Percentiles rank a stretch among this genome's conserved stretches.
These are phyloP conservation scores for Cicer arietinum DNA, from an alignment of 306 rosid species.

Conservation along the genomic window DNA sequence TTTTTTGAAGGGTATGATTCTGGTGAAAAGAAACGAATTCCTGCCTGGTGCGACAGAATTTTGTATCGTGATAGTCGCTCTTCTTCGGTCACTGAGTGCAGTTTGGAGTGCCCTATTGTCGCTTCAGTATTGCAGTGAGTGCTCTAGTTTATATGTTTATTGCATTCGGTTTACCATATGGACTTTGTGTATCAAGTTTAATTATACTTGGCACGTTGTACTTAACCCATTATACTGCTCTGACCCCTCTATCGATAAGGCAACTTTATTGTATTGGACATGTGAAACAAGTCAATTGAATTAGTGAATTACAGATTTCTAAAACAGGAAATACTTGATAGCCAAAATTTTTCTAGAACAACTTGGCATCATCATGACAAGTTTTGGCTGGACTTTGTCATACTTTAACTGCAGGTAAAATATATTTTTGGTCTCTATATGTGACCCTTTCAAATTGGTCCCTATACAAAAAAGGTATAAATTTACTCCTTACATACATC, in stretches of 20 bases:
- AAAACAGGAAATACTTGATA: constrained; percentile 6
- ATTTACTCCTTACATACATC: constrained; percentile 11
- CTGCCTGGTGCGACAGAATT: constrained; percentile 99
- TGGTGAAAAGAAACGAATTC: constrained; percentile 97
- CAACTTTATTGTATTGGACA: constrained; percentile 24
- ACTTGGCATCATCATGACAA: neutral
- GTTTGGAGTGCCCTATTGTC: constrained; percentile 82
- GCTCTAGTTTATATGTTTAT: constrained; percentile 36
- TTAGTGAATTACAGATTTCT: constrained; percentile 17
- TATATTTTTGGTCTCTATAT: neutral
- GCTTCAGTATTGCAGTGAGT: constrained; percentile 75
- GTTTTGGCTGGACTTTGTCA: neutral
- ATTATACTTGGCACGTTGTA: constrained; percentile 26
- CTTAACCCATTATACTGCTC: constrained; percentile 18
- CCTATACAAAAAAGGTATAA: neutral
- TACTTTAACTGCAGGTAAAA: neutral
- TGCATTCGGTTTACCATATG: constrained; percentile 26
- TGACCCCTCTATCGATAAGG: constrained; percentile 10
- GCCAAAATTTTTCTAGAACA: neutral
- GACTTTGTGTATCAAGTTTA: constrained; percentile 23
- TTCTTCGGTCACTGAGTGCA: constrained; percentile 66
- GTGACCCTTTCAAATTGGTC: neutral
- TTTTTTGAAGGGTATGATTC: constrained; percentile 84
- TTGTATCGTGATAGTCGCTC: constrained; percentile 86
- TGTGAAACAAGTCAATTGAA: constrained; percentile 12